Conservation (phyloP, 306 rosid genomes). For the Vicia villosa region DNA sequence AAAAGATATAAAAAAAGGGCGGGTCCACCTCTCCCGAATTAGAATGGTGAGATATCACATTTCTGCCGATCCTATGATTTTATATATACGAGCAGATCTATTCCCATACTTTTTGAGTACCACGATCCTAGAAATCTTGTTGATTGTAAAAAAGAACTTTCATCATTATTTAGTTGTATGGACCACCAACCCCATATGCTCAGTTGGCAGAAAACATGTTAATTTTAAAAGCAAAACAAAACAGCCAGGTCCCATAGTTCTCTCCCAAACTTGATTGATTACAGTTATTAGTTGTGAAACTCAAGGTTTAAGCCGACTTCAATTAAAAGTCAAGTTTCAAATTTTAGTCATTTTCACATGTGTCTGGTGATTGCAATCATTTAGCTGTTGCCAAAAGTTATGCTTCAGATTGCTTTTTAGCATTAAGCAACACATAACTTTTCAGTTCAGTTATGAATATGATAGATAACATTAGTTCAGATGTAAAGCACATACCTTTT, state of each 20-base stretch:
- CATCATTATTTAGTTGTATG: slow-evolving; percentile 32
- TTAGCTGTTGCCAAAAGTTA: not conserved
- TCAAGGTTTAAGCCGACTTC: slow-evolving; percentile 25
- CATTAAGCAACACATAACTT: slow-evolving; percentile 14
- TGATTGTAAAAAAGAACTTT: slow-evolving; percentile 20
- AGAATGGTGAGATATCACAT: not conserved
- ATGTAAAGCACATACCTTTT: slow-evolving; percentile 51
- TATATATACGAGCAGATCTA: not conserved
- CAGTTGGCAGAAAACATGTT: slow-evolving; percentile 33
- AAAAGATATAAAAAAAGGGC: not conserved
- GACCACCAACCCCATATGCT: slow-evolving; percentile 40
- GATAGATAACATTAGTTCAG: not conserved
- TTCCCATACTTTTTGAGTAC: not conserved
- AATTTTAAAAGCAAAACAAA: slow-evolving; percentile 28
- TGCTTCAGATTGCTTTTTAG: slow-evolving; percentile 18
- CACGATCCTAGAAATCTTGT: slow-evolving; percentile 28
- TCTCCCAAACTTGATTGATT: slow-evolving; percentile 29
- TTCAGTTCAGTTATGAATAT: not conserved
- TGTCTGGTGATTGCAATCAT: slow-evolving; percentile 25
- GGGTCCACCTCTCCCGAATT: not conserved
- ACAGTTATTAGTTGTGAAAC: slow-evolving; percentile 31
- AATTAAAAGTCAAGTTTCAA: slow-evolving; percentile 32
- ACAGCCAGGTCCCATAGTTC: slow-evolving; percentile 31
- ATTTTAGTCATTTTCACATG: slow-evolving; percentile 1
- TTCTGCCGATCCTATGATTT: not conserved